These are phyloP conservation scores for Lycium ferocissimum DNA, from an alignment of 257 asterid species.

Conservation along the genomic window DNA sequence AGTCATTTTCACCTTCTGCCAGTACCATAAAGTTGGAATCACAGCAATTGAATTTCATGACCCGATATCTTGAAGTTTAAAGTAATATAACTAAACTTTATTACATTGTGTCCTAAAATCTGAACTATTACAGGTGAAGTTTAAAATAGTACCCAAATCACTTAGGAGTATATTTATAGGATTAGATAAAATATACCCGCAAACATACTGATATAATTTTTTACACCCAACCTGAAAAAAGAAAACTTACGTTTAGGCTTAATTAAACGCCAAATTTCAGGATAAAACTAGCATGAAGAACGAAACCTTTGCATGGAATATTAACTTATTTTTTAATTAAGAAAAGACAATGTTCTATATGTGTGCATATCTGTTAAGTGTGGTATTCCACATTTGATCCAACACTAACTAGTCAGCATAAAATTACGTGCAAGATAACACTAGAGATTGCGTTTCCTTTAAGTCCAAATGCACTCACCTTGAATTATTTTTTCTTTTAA, in stretches of 20 bases:
- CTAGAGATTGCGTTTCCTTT: not conserved
- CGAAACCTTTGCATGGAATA: not conserved
- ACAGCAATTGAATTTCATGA: too few relatives aligned
- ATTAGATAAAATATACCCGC: too few relatives aligned
- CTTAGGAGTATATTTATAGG: too few relatives aligned
- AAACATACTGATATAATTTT: too few relatives aligned
- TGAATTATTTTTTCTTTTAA: not conserved
- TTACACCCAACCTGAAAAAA: not conserved
- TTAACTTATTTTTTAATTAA: not conserved
- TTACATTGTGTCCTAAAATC: too few relatives aligned
- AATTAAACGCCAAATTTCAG: not conserved
- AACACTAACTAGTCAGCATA: not conserved
- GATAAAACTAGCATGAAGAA: not conserved
- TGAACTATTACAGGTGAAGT: too few relatives aligned
- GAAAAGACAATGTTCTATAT: not conserved
- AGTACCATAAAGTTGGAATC: too few relatives aligned
- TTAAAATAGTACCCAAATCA: too few relatives aligned
- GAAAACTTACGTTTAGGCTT: too few relatives aligned
- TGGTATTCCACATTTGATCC: slow-evolving; percentile 14
- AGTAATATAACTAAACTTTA: too few relatives aligned
- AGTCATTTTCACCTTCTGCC: too few relatives aligned
- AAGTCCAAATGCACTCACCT: not conserved
- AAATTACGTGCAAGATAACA: slow-evolving; percentile 15
- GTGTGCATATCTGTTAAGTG: not conserved
- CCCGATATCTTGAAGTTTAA: too few relatives aligned